Evolutionary conservation across 768 basidiomycete species (phyloP).

Genomic region (Epithele typhae): DNA sequence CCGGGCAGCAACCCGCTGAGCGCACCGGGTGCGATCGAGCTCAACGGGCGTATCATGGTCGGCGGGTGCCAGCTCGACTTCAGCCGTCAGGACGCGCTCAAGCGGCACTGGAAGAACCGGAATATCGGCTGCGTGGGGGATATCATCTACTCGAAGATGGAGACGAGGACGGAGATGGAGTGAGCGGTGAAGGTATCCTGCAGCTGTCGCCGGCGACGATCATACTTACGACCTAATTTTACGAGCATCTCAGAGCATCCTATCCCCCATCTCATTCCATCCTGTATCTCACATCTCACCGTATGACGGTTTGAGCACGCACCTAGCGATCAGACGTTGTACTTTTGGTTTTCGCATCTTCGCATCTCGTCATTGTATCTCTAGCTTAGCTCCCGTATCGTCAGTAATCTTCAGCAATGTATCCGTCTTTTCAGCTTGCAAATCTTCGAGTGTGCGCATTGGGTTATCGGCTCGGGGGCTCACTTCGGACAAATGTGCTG

Average conservation of each 20-base stretch:
- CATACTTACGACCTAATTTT: neutral
- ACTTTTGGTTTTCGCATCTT: neutral
- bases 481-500: too few species aligned
- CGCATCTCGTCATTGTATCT: too few species aligned
- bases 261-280: neutral
- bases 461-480: too few species aligned
- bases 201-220: neutral
- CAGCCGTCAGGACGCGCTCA: constrained; percentile 36
- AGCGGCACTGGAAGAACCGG: constrained; percentile 28
- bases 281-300: neutral
- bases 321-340: neutral
- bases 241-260: neutral
- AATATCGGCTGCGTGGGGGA: constrained; percentile 11
- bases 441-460: too few species aligned
- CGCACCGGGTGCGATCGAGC: constrained; percentile 14
- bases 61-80: constrained; percentile 37
- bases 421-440: too few species aligned
- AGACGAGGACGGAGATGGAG: neutral
- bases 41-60: constrained; percentile 28
- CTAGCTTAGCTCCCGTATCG: too few species aligned
- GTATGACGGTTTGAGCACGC: neutral
- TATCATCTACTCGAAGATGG: constrained; percentile 6
- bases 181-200: too few species aligned
- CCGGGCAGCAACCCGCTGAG: neutral
- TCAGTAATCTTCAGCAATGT: too few species aligned